phyloP scores from a whole-genome alignment of 75 land plant species.

The Cryptomeria japonica region DNA sequence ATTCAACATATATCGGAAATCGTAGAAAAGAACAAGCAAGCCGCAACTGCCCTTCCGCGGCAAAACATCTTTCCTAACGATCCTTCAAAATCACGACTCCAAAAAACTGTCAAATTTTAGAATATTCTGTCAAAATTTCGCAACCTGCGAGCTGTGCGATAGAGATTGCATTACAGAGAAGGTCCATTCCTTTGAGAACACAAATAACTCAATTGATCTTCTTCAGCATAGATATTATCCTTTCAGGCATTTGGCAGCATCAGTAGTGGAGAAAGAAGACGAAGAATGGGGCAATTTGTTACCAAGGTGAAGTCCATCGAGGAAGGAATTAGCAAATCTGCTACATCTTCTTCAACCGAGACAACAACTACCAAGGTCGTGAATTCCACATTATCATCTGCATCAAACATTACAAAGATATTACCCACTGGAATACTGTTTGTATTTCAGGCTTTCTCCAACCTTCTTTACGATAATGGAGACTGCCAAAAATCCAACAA shows the following conservation, averaged over 20 bases:
- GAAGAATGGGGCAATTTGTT: neutral
- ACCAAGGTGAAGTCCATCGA: neutral
- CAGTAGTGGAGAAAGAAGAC: neutral
- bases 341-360: neutral
- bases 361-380: neutral
- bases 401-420: neutral
- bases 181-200: neutral
- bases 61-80: no score
- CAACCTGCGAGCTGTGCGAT: neutral
- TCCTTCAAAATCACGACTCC: no score
- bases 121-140: no score
- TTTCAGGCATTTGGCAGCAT: neutral
- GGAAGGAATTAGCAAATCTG: neutral
- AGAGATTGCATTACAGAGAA: neutral
- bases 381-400: neutral
- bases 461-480: neutral
- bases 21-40: no score
- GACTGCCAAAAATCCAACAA: neutral
- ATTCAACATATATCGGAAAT: no score
- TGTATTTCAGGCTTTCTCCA: no score
- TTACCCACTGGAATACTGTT: neutral
- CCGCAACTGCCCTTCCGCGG: no score
- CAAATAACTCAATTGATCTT: no score
- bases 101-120: neutral
- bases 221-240: no score